phyloP scores from a whole-genome alignment of 768 basidiomycete genomes.

The Cyclocybe aegerita region DNA sequence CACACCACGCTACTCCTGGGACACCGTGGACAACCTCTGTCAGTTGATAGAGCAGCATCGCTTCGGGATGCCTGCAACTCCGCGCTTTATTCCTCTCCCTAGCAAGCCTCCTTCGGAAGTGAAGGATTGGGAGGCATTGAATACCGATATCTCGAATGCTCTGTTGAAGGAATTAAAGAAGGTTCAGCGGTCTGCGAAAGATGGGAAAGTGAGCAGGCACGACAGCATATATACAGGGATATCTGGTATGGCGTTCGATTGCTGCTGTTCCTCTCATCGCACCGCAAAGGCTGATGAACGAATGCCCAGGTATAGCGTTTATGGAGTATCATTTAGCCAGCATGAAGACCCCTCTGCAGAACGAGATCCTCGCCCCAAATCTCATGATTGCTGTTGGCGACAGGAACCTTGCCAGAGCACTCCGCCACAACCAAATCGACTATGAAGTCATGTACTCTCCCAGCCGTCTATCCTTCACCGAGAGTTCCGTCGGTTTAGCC shows the following conservation, averaged over 20 bases:
- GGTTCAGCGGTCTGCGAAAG: conserved; percentile 19
- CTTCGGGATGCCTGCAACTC: background rate
- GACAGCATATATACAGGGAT: conserved; percentile 20
- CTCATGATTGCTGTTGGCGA: conserved; percentile 17
- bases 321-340: conserved; percentile 24
- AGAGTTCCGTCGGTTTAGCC: conserved; percentile 38
- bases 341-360: conserved; percentile 6
- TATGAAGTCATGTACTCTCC: conserved; percentile 10
- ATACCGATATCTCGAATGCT: conserved; percentile 21
- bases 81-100: conserved; percentile 18
- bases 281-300: background rate
- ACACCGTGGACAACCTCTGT: no score
- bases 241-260: conserved; percentile 9
- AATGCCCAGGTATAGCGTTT: conserved; percentile 21
- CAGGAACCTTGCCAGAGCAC: conserved; percentile 16
- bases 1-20: no score
- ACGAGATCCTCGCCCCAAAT: conserved; percentile 12
- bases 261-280: background rate
- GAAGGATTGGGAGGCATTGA: conserved; percentile 20
- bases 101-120: conserved; percentile 13
- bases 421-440: conserved; percentile 15
- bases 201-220: conserved; percentile 9
- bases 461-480: conserved; percentile 34
- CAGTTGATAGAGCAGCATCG: background rate
- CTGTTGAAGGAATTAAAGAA: conserved; percentile 21